Evolutionary conservation across 2,329 filamentous ascomycete species (phyloP).

Genomic region (Fusarium coicis): DNA sequence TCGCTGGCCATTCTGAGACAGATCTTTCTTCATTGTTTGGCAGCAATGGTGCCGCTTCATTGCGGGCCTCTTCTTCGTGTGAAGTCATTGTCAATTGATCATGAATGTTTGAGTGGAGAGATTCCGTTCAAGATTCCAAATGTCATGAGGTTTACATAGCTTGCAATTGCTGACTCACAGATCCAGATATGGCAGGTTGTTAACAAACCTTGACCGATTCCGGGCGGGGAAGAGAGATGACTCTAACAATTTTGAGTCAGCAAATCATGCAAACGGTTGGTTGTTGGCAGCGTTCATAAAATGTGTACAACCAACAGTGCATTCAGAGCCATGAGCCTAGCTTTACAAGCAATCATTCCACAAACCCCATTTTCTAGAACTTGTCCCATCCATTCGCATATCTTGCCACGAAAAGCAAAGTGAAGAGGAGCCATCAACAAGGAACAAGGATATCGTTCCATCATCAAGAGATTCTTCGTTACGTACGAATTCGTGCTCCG

Average conservation of each 20-base stretch:
- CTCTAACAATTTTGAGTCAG: not conserved
- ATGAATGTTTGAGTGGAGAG: not conserved
- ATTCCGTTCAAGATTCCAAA: too few relatives aligned
- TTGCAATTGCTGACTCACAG: not conserved
- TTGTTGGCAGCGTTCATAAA: not conserved
- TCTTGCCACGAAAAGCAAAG: not conserved
- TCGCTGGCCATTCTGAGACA: not conserved
- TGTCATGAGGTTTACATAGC: not conserved
- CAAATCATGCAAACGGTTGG: accelerated
- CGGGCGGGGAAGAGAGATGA: not conserved
- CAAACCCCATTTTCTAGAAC: not conserved
- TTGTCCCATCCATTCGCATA: not conserved
- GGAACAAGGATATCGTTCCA: not conserved
- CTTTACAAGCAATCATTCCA: not conserved
- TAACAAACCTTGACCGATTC: not conserved
- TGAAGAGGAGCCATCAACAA: not conserved
- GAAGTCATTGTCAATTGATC: not conserved
- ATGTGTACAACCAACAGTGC: not conserved
- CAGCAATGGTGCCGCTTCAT: conserved; percentile 32
- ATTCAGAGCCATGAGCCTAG: not conserved
- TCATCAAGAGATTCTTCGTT: not conserved
- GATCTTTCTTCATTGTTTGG: not conserved
- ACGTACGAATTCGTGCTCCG: not conserved
- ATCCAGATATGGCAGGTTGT: not conserved
- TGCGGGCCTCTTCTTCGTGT: not conserved